A percentile compares a stretch with the other conserved stretches of the same genome.
These are phyloP conservation scores for Cladochytrium replicatum DNA, from an alignment of 192 early-diverging fungal species.

Conservation along the genomic window DNA sequence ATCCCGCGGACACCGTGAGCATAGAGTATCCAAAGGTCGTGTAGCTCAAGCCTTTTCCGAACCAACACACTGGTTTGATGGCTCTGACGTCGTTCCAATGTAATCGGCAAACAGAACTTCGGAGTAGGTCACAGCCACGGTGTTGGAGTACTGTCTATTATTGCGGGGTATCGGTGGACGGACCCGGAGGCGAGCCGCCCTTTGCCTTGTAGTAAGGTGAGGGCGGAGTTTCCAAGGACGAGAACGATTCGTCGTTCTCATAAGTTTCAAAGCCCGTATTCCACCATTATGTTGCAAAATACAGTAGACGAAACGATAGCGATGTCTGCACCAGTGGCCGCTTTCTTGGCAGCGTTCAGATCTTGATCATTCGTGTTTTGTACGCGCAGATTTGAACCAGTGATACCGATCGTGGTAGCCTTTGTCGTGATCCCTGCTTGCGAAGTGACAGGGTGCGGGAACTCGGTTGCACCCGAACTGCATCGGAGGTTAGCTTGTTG, in stretches of 20 bases:
- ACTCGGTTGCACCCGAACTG: too few relatives aligned
- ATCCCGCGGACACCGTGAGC: constrained; percentile 4
- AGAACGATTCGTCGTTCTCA: too few relatives aligned
- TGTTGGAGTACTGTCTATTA: too few relatives aligned
- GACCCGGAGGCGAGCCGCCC: too few relatives aligned
- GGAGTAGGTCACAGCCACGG: constrained; percentile 32
- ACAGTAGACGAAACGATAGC: constrained; percentile 31
- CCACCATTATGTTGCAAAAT: too few relatives aligned
- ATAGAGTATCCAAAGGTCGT: constrained; percentile 42
- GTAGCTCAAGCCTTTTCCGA: constrained; percentile 57
- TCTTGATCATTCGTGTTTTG: constrained; percentile 20
- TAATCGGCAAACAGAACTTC: constrained; percentile 53
- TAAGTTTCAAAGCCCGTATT: too few relatives aligned
- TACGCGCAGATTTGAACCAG: too few relatives aligned
- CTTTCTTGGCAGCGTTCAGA: background rate
- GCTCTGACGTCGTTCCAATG: constrained; percentile 31
- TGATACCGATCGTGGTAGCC: background rate
- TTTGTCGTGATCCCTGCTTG: constrained; percentile 15
- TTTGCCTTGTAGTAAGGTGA: too few relatives aligned
- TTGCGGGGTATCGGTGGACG: too few relatives aligned
- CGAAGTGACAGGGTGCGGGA: too few relatives aligned
- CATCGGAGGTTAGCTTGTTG: constrained; percentile 5
- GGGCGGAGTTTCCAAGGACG: too few relatives aligned
- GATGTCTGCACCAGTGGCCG: constrained; percentile 15
- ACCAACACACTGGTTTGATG: constrained; percentile 36